Percentiles rank a stretch among this genome's conserved stretches.
Evolutionary conservation across 148 eudicot genomes (phyloP).

Genomic region (Persicaria tinctoria): DNA sequence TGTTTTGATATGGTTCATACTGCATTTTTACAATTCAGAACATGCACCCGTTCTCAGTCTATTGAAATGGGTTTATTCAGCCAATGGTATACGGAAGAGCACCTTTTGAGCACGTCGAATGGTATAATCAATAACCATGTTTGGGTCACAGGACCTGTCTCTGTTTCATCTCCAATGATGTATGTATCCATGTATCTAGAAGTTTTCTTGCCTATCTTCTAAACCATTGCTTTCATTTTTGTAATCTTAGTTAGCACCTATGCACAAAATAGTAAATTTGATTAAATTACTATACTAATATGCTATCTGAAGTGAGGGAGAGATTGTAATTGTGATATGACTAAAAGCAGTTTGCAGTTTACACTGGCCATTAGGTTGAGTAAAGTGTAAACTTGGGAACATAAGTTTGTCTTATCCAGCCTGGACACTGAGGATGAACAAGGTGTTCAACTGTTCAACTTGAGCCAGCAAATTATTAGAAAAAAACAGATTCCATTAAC

Average conservation of each 20-base stretch:
- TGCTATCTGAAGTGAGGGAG: background rate
- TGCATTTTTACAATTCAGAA: background rate
- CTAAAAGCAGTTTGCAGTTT: background rate
- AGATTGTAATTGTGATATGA: background rate
- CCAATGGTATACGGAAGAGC: background rate
- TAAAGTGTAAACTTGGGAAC: constrained; percentile 4
- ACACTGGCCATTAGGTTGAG: background rate
- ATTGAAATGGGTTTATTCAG: background rate
- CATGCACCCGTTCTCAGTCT: background rate
- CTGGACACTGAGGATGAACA: background rate
- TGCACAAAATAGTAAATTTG: background rate
- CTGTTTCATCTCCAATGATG: background rate
- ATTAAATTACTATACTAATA: background rate
- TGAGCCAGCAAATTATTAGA: background rate
- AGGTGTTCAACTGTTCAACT: background rate
- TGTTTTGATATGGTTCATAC: background rate
- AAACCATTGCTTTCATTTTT: background rate
- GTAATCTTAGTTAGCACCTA: background rate
- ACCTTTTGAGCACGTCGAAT: background rate
- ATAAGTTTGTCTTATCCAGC: background rate
- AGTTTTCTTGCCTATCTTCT: background rate
- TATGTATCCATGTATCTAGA: background rate
- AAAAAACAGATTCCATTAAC: background rate
- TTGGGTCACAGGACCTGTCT: background rate
- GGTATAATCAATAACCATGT: background rate